Percentiles rank a stretch among this genome's conserved stretches.
Evolutionary conservation across 305 asterid genomes (phyloP).

Genomic region (Solanum hybrid): DNA sequence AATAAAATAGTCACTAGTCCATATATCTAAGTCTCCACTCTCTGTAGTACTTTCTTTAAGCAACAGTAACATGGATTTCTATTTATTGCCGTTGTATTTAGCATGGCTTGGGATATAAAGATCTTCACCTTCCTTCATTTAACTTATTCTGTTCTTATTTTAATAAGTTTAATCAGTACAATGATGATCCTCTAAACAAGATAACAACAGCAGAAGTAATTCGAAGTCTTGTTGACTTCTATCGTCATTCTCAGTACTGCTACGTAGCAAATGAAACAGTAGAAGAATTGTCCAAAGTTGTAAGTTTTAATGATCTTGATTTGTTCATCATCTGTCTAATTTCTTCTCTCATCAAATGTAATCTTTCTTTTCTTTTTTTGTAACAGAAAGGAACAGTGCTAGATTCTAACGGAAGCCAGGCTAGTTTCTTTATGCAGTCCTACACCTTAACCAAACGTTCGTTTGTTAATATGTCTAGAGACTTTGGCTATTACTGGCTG

Average conservation of each 20-base stretch:
- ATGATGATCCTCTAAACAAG: conserved; percentile 80
- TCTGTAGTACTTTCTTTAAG: not conserved
- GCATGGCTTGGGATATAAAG: not conserved
- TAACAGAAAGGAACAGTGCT: conserved; percentile 80
- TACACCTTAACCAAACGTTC: conserved; percentile 83
- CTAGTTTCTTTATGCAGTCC: conserved; percentile 91
- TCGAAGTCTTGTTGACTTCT: conserved; percentile 25
- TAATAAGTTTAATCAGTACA: not conserved
- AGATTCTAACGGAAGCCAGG: conserved; percentile 90
- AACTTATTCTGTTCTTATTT: not conserved
- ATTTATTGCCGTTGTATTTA: not conserved
- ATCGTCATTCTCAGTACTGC: conserved; percentile 49
- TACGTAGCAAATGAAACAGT: conserved; percentile 57
- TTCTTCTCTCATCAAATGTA: not conserved
- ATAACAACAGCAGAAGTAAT: conserved; percentile 80
- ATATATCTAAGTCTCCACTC: not conserved
- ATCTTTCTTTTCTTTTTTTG: not conserved
- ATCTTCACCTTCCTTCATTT: not conserved
- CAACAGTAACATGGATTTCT: not conserved
- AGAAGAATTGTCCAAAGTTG: conserved; percentile 81
- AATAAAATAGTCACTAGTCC: not conserved
- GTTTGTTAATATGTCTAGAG: conserved; percentile 91
- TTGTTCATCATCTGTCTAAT: not conserved
- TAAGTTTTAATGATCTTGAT: conserved; percentile 22
- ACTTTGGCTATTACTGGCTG: conserved; percentile 98